Conservation (phyloP, 352 stramenopile genomes). For the Phytopythium montanum region DNA sequence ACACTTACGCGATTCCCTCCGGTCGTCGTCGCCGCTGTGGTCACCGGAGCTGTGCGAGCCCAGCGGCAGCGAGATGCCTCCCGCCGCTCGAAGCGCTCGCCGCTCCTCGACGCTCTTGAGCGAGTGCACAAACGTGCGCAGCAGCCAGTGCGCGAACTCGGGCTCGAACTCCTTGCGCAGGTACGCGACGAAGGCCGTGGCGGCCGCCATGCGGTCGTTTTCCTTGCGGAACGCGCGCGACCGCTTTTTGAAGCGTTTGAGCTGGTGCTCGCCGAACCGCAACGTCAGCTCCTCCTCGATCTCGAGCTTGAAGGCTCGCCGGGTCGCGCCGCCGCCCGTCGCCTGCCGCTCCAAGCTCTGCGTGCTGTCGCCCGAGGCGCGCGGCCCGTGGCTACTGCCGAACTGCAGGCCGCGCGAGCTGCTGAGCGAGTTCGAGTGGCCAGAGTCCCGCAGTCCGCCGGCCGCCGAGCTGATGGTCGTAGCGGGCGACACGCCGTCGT, state of each 20-base stretch:
- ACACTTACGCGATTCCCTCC: slow-evolving; percentile 28
- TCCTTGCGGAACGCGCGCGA: slow-evolving; percentile 63
- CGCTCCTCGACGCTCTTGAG: slow-evolving; percentile 60
- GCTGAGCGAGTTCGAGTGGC: slow-evolving; percentile 18
- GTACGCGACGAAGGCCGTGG: slow-evolving; percentile 46
- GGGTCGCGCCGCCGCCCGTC: slow-evolving; percentile 19
- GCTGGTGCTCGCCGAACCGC: slow-evolving; percentile 38
- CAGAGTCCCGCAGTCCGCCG: slow-evolving; percentile 20
- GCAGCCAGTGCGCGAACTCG: slow-evolving; percentile 55
- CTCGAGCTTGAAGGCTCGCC: slow-evolving; percentile 52
- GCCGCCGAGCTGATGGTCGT: slow-evolving; percentile 25
- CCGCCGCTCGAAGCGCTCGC: slow-evolving; percentile 29
- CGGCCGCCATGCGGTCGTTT: slow-evolving; percentile 51
- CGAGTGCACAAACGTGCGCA: slow-evolving; percentile 43
- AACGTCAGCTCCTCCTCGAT: slow-evolving; percentile 63
- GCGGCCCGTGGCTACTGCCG: slow-evolving; percentile 10
- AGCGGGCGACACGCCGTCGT: slow-evolving; percentile 9
- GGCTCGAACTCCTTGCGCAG: slow-evolving; percentile 47
- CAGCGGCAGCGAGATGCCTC: slow-evolving; percentile 19
- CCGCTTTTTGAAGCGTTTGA: slow-evolving; percentile 74
- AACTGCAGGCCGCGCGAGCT: slow-evolving; percentile 12
- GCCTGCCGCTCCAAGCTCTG: slow-evolving; percentile 1
- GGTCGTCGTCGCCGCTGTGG: slow-evolving; percentile 17
- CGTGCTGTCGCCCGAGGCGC: slow-evolving; percentile 16
- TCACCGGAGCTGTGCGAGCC: slow-evolving; percentile 1